Base-by-base conservation (phyloP, 2,329 filamentous ascomycete species). In the Aspergillus sergii region DNA sequence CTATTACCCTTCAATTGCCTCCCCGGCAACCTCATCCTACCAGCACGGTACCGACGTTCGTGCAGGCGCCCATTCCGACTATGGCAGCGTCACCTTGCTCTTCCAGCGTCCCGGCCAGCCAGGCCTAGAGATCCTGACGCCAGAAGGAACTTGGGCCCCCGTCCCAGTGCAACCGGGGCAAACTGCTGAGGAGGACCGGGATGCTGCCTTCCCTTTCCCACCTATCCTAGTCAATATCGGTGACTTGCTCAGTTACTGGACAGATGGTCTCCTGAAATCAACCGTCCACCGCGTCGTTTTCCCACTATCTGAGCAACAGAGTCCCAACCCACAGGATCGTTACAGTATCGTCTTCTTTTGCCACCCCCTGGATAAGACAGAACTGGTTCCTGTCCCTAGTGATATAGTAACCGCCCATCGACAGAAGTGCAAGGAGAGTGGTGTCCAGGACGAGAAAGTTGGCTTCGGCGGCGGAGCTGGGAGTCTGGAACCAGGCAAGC, bases 221-320 rank as follows among this genome's bases (percentile, higher is more conserved):
- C 94, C 90, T 1, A 92, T 87, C n/a, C 74, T 90, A 3, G 85
- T 90, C 16, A 90, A 90, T 65, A 90, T 91, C n/a, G 89, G 88
- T 0, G 89, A 92, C 72, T 69, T 91, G 39, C 79, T 92, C 16
- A 90, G 88, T 39, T 95, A 96, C 76, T 98, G 94, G 94, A 98
- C 95, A 1, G 90, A 91, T 67, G 93, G 94, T 0, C 79, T 97
- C 54, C 84, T 98, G 66, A 91, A 93, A 70, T 93, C 90, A 69
- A 97, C 94, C 0, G 88, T 97, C 7, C 95, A 98, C 75, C 84
- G 94, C 12, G 95, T 98, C 34, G 88, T 94, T 0, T 95, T 97
- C 68, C 84, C 85, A 1, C 71, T 75, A 32, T 79, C 79, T 0
- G 80, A 76, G 34, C 66, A 75, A 65, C 64, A 71, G 28, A 67